phyloP scores from a whole-genome alignment of 495 filamentous ascomycete genomes.

The Tuber indicum region DNA sequence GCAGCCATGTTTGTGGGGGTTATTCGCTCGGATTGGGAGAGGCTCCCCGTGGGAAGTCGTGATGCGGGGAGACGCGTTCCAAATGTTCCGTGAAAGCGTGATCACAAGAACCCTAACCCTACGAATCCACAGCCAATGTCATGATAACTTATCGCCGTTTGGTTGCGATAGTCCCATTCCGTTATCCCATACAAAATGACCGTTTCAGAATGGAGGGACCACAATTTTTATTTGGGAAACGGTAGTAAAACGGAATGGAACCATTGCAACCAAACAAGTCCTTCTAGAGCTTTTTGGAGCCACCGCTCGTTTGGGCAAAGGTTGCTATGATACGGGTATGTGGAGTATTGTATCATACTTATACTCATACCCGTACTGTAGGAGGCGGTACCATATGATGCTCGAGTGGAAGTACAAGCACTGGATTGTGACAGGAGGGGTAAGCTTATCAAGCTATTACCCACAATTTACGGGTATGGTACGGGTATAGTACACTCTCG shows the following conservation, averaged over 20 bases:
- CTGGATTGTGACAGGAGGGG: too few species aligned
- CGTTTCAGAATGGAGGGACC: too few species aligned
- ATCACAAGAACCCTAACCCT: neutral
- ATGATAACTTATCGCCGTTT: too few species aligned
- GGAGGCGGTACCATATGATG: neutral
- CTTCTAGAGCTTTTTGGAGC: too few species aligned
- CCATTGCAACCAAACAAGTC: too few species aligned
- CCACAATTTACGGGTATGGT: neutral
- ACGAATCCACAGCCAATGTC: neutral
- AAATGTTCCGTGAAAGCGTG: neutral
- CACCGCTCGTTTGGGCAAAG: too few species aligned
- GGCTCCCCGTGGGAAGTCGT: neutral
- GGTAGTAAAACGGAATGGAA: too few species aligned
- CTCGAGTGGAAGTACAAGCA: neutral
- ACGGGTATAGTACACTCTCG: neutral
- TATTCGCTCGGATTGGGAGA: neutral
- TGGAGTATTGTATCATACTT: too few species aligned
- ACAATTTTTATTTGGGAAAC: too few species aligned
- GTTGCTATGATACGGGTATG: neutral
- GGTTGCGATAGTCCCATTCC: too few species aligned
- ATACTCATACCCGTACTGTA: too few species aligned
- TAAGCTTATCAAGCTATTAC: neutral
- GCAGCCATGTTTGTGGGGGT: conserved; percentile 17
- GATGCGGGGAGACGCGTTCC: neutral
- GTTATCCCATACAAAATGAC: too few species aligned